Base-by-base conservation (phyloP, 1,139 yeast species). In the Groenewaldozyma sp. region DNA sequence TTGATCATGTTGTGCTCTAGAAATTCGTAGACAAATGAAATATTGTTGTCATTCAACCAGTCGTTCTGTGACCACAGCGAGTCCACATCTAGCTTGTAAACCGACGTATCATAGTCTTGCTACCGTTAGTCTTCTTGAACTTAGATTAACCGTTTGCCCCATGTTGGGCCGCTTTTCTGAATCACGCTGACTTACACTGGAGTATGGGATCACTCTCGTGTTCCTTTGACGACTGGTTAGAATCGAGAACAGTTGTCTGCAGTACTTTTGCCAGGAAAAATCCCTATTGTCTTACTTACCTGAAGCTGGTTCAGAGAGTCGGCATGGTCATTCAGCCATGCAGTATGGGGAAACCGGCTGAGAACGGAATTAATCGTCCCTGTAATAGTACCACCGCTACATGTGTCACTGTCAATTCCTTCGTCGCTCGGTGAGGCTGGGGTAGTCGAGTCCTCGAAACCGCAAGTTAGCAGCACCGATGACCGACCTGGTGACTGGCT, bases 31-130 rank as follows among this genome's bases (percentile, higher is more conserved):
- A 78, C 59, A 43, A 81, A 73, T 1, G 82, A 65, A 28, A 82
- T 71, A 47, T 78, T 75, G 51, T 78, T 79, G 52, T 82, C 93
- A 51, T 77, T 78, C 24, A 82, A 61, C 93, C 93, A 82, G 52
- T 78, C 81, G 24, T 74, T 82, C 36, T 19, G 18, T n/a, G 33
- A 29, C 10, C 33, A 29, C 18, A 29, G 17, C 10, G 17, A n/a
- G 40, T 51, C 60, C 16, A 74, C 44, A 50, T 75, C 81, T 32
- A 65, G 67, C 34, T 63, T 58, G 46, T 68, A 70, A 2, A 73
- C 58, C 1, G 73, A 60, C 4, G 28, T 16, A 22, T 37, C 40
- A 18, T 28, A 24, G 27, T 37, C 39, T 29, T 7, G n/a, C n/a
- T n/a, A n/a, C n/a, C n/a, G n/a, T n/a, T n/a, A n/a, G n/a, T n/a